These are phyloP conservation scores for Hymenotorrendiella dingleyae DNA, from an alignment of 2,329 filamentous ascomycete species.

Conservation along the genomic window DNA sequence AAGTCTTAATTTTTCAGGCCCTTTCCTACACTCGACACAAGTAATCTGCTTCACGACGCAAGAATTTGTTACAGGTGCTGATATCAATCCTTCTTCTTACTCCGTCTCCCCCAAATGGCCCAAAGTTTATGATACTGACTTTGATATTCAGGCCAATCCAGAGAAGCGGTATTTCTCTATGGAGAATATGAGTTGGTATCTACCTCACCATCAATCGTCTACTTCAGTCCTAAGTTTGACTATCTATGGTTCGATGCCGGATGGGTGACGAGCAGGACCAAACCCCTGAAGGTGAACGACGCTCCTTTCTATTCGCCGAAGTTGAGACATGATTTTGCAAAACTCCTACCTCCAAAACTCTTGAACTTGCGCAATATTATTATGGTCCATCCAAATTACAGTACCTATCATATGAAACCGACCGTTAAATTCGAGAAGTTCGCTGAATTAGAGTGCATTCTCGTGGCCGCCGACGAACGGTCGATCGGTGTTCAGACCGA, in stretches of 20 bases:
- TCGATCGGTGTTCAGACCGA: slow-evolving; percentile 19
- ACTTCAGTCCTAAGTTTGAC: slow-evolving; percentile 8
- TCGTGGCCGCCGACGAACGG: slow-evolving; percentile 21
- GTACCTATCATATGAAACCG: slow-evolving; percentile 11
- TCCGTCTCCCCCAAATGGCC: no score
- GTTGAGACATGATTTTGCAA: slow-evolving; percentile 12
- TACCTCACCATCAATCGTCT: background rate
- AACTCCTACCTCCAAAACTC: slow-evolving; percentile 11
- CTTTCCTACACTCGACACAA: no score
- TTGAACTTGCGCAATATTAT: slow-evolving; percentile 13
- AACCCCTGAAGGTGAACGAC: background rate
- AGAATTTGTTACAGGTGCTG: no score
- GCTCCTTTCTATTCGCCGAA: background rate
- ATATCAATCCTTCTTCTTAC: no score
- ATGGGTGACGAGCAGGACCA: slow-evolving; percentile 11
- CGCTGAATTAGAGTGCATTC: slow-evolving; percentile 7
- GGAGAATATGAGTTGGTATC: slow-evolving; percentile 4
- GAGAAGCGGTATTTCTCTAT: slow-evolving; percentile 6
- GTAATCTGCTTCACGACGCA: no score
- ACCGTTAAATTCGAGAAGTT: slow-evolving; percentile 13
- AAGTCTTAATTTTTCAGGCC: no score
- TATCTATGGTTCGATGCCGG: slow-evolving; percentile 20
- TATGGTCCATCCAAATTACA: slow-evolving; percentile 24
- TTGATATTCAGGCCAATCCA: no score
- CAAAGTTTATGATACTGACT: no score